Evolutionary conservation across 805 yeast genomes (phyloP), one percentile per base, ranked within the genome.

Genomic region (Torulaspora maleeae): DNA sequence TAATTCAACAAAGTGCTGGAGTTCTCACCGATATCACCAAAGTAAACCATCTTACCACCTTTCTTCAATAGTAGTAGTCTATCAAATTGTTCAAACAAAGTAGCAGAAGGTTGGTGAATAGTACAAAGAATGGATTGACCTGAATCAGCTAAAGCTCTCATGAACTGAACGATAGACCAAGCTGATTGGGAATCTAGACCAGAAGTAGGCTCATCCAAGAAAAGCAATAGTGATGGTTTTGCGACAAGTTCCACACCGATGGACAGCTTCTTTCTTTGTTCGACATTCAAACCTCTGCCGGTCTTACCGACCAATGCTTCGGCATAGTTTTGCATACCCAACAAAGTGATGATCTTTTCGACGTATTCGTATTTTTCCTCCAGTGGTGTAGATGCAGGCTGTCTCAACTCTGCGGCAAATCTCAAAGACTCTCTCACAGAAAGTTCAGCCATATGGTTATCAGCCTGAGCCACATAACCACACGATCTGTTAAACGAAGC

Each of bases 381-480:
- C 33, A 69, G 66, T 2, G 86, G 73, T 17, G 76, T 78, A 33
- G 67, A 54, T n/a, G 67, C 62, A 11, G 88, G 85, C 65, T 81
- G 88, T 67, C 93, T 79, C 58, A 84, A 69, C 48, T 77, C 70
- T 17, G 91, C 91, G 37, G 88, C 77, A 64, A 84, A 85, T 42
- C 73, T 69, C 50, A 84, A 72, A 4, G 91, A 80, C 65, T 84
- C 93, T 53, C 89, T 76, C 12, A 84, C 91, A 32, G 91, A 81
- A 13, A 82, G 68, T 37, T 80, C 77, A 28, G 78, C 74, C 60
- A 83, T 69, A 64, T 84, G 93, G 52, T 84, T 68, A 72, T 84
- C 91, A 60, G 83, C 89, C 66, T 84, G 93, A 65, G 84, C 88
- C 34, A 81, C 88, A 61, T 83, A 84, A 45, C 93, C 93, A 60